These are phyloP conservation scores for Rhynchosporium secalis DNA, from an alignment of 2,329 filamentous ascomycete genomes.

Conservation along the genomic window DNA sequence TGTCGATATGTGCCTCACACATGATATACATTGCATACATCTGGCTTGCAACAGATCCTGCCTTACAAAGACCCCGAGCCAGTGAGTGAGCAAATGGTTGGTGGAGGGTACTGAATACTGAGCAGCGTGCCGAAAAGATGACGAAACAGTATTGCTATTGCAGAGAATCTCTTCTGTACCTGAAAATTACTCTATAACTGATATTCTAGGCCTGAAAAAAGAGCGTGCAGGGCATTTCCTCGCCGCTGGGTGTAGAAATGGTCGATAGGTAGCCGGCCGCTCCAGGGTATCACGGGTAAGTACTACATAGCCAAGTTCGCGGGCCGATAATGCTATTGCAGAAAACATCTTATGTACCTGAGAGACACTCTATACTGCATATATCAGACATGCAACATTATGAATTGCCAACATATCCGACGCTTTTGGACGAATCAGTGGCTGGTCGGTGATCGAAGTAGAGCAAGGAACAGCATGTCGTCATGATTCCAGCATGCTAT, in stretches of 20 bases:
- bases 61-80: not conserved
- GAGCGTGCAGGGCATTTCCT: too few relatives aligned
- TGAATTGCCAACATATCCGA: not conserved
- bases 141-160: too few relatives aligned
- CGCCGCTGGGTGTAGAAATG: not conserved
- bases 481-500: too few relatives aligned
- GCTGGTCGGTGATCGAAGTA: not conserved
- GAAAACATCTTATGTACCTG: not conserved
- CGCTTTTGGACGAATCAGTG: not conserved
- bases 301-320: not conserved
- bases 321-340: not conserved
- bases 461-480: too few relatives aligned
- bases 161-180: not conserved
- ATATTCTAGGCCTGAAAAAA: slow-evolving; percentile 11
- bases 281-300: too few relatives aligned
- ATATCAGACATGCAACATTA: slow-evolving; percentile 12
- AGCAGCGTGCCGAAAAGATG: too few relatives aligned
- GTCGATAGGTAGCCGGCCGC: not conserved
- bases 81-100: not conserved
- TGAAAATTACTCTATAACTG: not conserved
- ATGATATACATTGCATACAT: slow-evolving; percentile 8
- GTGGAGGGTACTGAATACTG: not conserved
- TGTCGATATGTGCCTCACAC: too few relatives aligned
- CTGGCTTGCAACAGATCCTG: slow-evolving; percentile 3
- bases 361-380: not conserved